Evolutionary conservation across 2,329 filamentous ascomycete genomes (phyloP), one percentile per base, ranked within the genome.

Genomic region (Phialophora verrucosa): DNA sequence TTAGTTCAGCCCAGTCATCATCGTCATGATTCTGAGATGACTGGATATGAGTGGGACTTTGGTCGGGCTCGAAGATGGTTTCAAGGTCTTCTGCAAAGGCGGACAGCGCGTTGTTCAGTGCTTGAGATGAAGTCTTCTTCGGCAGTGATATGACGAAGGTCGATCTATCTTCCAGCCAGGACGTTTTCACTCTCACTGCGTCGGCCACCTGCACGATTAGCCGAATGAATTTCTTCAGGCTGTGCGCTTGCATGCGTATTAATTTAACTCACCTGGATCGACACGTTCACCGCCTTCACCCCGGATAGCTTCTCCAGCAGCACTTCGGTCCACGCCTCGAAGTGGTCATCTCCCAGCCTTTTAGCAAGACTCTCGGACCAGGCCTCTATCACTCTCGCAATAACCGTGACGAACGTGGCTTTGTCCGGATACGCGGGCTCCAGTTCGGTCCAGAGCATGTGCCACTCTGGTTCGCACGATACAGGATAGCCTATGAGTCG

Each of bases 361-460:
- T 7, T 31, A 17, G n/a, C 27, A 7, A 66, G 58, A 12, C 50
- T 35, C n/a, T 62, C 25, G 32, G 44, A 62, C 58, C 58, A 66
- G 14, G 58, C 17, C 31, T 56, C 54, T 7, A 66, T 20, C n/a
- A 62, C 20, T 20, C 25, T 32, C n/a, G 59, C 17, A 29, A 62
- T 27, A 0, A 20, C 51, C 4, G 63, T 59, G 12, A 62, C 51
- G 29, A 66, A 66, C 12, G 58, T 66, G 32, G 63, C 25, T 38
- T 49, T 66, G 42, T 66, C 63, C 12, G 59, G 25, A 17, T 56
- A 66, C 3, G 27, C 17, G 12, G 38, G n/a, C 56, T 53, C 58
- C 44, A 62, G 31, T 38, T 66, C 63, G 20, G 50, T 31, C 63
- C 63, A 66, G n/a, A 66, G 44, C 58, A 66, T 51, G 25, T 42